Evolutionary conservation across 164 flowering plant genomes (phyloP).

Genomic region (Piper betle): DNA sequence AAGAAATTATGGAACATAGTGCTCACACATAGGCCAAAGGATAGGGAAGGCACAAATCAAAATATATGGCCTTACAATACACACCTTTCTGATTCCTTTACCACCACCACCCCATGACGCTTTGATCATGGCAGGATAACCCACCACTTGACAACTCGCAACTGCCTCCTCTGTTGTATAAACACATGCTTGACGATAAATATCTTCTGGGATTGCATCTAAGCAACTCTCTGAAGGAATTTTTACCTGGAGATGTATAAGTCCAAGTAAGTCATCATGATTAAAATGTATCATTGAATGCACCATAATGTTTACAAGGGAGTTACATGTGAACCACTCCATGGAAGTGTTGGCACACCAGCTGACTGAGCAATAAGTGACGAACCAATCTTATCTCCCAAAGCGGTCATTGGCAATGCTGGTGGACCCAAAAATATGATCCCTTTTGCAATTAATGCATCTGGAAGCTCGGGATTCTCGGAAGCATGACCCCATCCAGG

Average conservation of each 20-base stretch:
- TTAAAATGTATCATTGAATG: neutral
- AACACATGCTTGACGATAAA: slow-evolving; percentile 88
- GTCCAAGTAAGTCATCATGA: neutral
- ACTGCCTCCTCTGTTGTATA: slow-evolving; percentile 92
- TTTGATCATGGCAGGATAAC: slow-evolving; percentile 99
- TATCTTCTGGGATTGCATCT: slow-evolving; percentile 69
- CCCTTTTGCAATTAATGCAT: slow-evolving; percentile 73
- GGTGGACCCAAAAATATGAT: slow-evolving; percentile 96
- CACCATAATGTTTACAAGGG: neutral
- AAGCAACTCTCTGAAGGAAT: slow-evolving; percentile 65
- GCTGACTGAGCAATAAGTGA: slow-evolving; percentile 99
- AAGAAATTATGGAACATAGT: neutral
- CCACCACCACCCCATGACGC: slow-evolving; percentile 99
- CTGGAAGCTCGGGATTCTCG: slow-evolving; percentile 97
- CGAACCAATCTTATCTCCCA: slow-evolving; percentile 99
- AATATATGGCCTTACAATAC: slow-evolving; percentile 1
- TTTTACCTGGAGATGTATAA: slow-evolving; percentile 51
- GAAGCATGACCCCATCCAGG: slow-evolving; percentile 99
- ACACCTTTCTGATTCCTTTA: slow-evolving; percentile 98
- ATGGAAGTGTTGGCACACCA: slow-evolving; percentile 95
- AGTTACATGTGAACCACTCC: slow-evolving; percentile 98
- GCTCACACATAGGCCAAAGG: neutral
- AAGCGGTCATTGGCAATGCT: slow-evolving; percentile 78
- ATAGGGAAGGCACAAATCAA: neutral
- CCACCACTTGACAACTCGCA: slow-evolving; percentile 94